Conservation (phyloP, 345 rosid species). For the Eucalyptus pauciflora region DNA sequence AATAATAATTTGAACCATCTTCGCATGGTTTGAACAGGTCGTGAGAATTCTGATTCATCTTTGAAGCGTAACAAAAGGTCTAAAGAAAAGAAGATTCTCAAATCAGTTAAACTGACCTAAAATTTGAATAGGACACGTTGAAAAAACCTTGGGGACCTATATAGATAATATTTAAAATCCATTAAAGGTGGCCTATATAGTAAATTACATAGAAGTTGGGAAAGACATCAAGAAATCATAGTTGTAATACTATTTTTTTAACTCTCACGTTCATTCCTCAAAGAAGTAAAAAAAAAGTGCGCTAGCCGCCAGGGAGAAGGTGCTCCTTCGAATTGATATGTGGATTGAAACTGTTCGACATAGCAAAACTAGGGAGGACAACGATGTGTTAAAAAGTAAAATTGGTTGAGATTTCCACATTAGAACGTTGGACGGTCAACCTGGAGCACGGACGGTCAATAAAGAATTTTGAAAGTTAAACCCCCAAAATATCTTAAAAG, state of each 20-base stretch:
- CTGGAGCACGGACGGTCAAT: neutral
- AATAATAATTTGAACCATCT: no score
- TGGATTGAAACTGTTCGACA: neutral
- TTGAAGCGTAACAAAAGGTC: no score
- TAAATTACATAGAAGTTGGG: neutral
- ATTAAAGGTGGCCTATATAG: neutral
- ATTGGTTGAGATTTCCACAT: neutral
- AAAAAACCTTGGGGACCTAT: no score
- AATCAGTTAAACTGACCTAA: no score
- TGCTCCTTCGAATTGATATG: neutral
- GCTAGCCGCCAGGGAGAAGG: neutral
- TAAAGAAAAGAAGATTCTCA: no score
- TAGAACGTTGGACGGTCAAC: neutral
- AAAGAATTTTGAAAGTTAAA: neutral
- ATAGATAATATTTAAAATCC: neutral
- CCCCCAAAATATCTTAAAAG: neutral
- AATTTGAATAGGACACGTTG: no score
- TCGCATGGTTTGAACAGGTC: no score
- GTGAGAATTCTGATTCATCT: no score
- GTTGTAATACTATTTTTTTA: no score
- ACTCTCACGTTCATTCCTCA: neutral
- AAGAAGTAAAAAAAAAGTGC: accelerated
- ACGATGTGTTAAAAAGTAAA: neutral
- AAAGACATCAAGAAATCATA: neutral
- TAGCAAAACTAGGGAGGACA: neutral